phyloP scores from a whole-genome alignment of 2,329 filamentous ascomycete genomes.

The Fusarium setosum region DNA sequence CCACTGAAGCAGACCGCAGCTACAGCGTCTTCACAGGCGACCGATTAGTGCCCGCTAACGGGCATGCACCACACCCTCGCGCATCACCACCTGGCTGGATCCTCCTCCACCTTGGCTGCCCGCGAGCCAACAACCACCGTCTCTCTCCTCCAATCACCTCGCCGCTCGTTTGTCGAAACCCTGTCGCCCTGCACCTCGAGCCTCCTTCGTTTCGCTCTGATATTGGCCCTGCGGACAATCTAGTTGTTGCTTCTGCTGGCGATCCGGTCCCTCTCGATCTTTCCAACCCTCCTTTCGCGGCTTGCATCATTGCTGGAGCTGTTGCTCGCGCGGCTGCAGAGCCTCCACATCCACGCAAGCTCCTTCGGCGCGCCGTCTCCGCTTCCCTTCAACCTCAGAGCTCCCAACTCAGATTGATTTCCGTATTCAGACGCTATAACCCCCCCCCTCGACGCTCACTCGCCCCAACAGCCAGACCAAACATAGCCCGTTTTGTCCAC shows the following conservation, averaged over 20 bases:
- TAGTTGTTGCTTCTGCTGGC: slow-evolving; percentile 29
- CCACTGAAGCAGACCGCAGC: slow-evolving; percentile 8
- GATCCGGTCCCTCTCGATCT: slow-evolving; percentile 9
- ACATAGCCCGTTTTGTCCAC: slow-evolving; percentile 11
- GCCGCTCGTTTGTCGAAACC: slow-evolving; percentile 37
- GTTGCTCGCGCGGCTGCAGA: slow-evolving; percentile 27
- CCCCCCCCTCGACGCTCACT: slow-evolving; percentile 7
- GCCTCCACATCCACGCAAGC: slow-evolving; percentile 39
- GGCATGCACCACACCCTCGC: slow-evolving; percentile 9
- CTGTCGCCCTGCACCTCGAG: slow-evolving; percentile 37
- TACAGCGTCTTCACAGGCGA: slow-evolving; percentile 14
- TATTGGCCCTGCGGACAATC: slow-evolving; percentile 24
- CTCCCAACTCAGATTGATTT: slow-evolving; percentile 22
- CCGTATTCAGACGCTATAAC: slow-evolving; percentile 11
- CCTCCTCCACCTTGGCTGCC: slow-evolving; percentile 31
- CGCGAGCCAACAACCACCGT: slow-evolving; percentile 28
- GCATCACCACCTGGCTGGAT: slow-evolving; percentile 31
- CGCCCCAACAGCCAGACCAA: slow-evolving; percentile 10
- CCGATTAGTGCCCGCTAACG: slow-evolving; percentile 18
- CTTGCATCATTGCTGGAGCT: slow-evolving; percentile 10
- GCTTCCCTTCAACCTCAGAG: slow-evolving; percentile 24
- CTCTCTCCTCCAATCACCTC: slow-evolving; percentile 42
- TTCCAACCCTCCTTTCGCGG: neutral
- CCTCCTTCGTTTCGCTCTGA: slow-evolving; percentile 42
- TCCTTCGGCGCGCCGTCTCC: slow-evolving; percentile 27